These are phyloP conservation scores for Penicillium manginii DNA, from an alignment of 495 filamentous ascomycete genomes.

Conservation along the genomic window DNA sequence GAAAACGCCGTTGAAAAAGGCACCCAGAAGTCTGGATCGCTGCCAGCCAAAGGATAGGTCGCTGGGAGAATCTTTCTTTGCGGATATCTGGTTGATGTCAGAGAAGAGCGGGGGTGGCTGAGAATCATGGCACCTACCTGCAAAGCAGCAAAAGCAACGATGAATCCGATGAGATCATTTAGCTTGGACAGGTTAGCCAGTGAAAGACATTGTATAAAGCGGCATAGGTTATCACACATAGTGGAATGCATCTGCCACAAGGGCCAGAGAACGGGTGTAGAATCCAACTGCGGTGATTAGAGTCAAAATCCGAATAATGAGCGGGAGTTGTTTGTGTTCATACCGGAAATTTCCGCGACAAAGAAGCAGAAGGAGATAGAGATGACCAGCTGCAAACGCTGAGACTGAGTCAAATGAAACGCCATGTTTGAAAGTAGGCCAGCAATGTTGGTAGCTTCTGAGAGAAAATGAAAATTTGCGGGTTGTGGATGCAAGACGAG, in stretches of 20 bases:
- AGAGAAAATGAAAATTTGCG: too few relatives aligned
- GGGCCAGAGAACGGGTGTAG: constrained; percentile 72
- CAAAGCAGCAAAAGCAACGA: constrained; percentile 83
- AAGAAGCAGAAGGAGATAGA: constrained; percentile 46
- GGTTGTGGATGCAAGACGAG: too few relatives aligned
- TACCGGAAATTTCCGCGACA: constrained; percentile 45
- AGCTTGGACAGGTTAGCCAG: constrained; percentile 51
- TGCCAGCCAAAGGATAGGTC: constrained; percentile 67
- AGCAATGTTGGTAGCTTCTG: too few relatives aligned
- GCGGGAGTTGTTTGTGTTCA: too few relatives aligned
- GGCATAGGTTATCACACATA: constrained; percentile 57
- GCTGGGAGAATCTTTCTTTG: constrained; percentile 34
- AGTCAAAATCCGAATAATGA: not conserved
- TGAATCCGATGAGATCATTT: constrained; percentile 86
- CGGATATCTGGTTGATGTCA: constrained; percentile 29
- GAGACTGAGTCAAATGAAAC: constrained; percentile 22
- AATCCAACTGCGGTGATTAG: constrained; percentile 56
- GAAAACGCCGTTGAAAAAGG: constrained; percentile 91
- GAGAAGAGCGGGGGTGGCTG: not conserved
- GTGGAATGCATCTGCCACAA: constrained; percentile 86
- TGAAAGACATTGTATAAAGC: too few relatives aligned
- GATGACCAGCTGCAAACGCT: constrained; percentile 38
- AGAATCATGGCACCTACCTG: constrained; percentile 50
- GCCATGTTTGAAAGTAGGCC: not conserved
- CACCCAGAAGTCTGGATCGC: constrained; percentile 84